A percentile compares a stretch with the other conserved stretches of the same genome.
phyloP scores from a whole-genome alignment of 1,139 yeast species.

The Blastobotrys proliferans region DNA sequence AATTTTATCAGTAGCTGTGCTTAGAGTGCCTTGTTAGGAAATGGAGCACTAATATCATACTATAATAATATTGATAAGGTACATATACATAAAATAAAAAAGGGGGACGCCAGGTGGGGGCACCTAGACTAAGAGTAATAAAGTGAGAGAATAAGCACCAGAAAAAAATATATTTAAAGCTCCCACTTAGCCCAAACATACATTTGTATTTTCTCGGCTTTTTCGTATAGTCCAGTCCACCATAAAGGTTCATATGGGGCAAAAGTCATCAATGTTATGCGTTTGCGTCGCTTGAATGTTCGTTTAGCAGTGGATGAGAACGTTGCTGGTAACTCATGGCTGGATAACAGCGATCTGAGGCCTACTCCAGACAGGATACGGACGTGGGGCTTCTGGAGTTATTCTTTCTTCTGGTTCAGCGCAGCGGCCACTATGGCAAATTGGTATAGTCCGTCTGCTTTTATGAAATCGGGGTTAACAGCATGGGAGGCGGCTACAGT shows the following conservation, averaged over 20 bases:
- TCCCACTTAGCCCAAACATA: neutral
- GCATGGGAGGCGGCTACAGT: conserved; percentile 28
- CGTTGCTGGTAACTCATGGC: conserved; percentile 6
- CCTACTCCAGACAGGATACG: conserved; percentile 19
- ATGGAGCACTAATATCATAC: no score
- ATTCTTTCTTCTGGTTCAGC: conserved; percentile 23
- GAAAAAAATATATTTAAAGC: neutral
- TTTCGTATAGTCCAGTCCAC: neutral
- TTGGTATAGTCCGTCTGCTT: conserved; percentile 29
- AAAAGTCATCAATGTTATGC: neutral
- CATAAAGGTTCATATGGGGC: neutral
- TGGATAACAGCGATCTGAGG: conserved; percentile 20
- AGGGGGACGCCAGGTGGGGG: no score
- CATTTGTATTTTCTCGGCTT: neutral
- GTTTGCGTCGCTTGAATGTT: no score
- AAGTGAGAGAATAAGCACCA: no score
- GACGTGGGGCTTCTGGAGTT: conserved; percentile 26
- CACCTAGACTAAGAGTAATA: no score
- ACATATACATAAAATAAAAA: no score
- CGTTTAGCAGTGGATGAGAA: conserved; percentile 3
- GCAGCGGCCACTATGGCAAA: conserved; percentile 31
- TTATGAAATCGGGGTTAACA: conserved; percentile 28
- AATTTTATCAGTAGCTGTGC: no score
- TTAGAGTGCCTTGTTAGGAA: no score
- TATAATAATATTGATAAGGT: no score